phyloP scores from a whole-genome alignment of 257 asterid species.

The Penstemon barbatus region DNA sequence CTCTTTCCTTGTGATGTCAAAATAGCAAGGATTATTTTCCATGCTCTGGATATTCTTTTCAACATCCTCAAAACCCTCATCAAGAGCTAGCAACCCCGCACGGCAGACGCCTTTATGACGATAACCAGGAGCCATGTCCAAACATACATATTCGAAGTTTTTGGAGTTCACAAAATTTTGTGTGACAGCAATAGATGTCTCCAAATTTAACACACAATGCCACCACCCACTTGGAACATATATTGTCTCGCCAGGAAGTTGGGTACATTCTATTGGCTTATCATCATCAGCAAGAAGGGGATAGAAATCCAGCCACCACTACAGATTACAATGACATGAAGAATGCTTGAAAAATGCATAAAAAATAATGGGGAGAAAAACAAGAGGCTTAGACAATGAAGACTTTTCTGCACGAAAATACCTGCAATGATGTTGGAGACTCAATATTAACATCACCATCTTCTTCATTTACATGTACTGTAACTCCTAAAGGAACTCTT shows the following conservation, averaged over 20 bases:
- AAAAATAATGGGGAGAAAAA: constrained; percentile 5
- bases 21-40: constrained; percentile 42
- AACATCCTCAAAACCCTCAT: constrained; percentile 51
- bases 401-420: constrained; percentile 30
- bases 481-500: constrained; percentile 94
- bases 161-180: constrained; percentile 89
- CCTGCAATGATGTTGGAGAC: constrained; percentile 92
- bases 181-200: constrained; percentile 87
- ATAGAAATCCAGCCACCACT: constrained; percentile 99
- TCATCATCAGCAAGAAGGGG: constrained; percentile 86
- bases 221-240: constrained; percentile 99
- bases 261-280: constrained; percentile 95
- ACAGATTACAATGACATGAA: constrained; percentile 15
- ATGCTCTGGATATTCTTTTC: constrained; percentile 31
- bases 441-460: constrained; percentile 96
- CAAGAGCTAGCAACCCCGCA: constrained; percentile 95
- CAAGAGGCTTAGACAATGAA: constrained; percentile 19
- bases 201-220: constrained; percentile 97
- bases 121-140: constrained; percentile 99
- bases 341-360: constrained; percentile 11
- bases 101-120: constrained; percentile 92
- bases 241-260: constrained; percentile 96
- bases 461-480: constrained; percentile 94
- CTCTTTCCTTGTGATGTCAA: constrained; percentile 62
- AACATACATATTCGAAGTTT: constrained; percentile 83